Conservation (phyloP, 2,329 filamentous ascomycete genomes). For the Aspergillus texensis region DNA sequence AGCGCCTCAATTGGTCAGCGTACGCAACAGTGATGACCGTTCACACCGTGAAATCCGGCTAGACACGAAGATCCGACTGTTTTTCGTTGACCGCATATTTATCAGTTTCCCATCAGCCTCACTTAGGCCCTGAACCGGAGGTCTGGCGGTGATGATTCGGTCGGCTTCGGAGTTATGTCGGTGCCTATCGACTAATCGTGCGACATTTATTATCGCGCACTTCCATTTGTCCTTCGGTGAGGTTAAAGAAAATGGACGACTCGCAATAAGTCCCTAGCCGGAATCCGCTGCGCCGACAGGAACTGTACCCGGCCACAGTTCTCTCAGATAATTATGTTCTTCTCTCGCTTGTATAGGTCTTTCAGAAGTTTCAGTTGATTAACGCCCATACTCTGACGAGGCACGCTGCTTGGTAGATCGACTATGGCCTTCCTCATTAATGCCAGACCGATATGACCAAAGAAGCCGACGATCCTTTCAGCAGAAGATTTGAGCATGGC, state of each 20-base stretch:
- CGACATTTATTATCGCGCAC: not conserved
- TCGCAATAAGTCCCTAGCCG: not conserved
- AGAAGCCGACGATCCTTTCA: conserved; percentile 76
- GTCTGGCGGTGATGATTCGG: not conserved
- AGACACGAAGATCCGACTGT: conserved; percentile 1
- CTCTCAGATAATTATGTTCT: conserved; percentile 39
- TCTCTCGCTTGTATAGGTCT: conserved; percentile 41
- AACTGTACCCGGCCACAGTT: not conserved
- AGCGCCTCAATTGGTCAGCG: not conserved
- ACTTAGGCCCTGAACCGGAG: not conserved
- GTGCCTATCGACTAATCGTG: not conserved
- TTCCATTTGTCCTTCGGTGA: not conserved
- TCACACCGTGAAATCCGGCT: not conserved
- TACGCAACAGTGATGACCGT: not conserved
- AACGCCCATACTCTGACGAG: conserved; percentile 40
- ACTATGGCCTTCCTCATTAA: conserved; percentile 71
- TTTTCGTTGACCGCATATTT: not conserved
- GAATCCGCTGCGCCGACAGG: not conserved
- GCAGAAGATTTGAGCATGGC: conserved; percentile 74
- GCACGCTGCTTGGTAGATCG: conserved; percentile 63
- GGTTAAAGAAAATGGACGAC: not conserved
- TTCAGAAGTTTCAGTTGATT: conserved; percentile 42
- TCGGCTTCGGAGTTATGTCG: conserved; percentile 1
- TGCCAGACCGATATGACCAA: conserved; percentile 73
- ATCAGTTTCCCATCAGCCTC: not conserved